A percentile compares a stretch with the other conserved stretches of the same genome.
Conservation (phyloP, 2,329 filamentous ascomycete species). For the Ophiocordyceps camponoti-saundersi region DNA sequence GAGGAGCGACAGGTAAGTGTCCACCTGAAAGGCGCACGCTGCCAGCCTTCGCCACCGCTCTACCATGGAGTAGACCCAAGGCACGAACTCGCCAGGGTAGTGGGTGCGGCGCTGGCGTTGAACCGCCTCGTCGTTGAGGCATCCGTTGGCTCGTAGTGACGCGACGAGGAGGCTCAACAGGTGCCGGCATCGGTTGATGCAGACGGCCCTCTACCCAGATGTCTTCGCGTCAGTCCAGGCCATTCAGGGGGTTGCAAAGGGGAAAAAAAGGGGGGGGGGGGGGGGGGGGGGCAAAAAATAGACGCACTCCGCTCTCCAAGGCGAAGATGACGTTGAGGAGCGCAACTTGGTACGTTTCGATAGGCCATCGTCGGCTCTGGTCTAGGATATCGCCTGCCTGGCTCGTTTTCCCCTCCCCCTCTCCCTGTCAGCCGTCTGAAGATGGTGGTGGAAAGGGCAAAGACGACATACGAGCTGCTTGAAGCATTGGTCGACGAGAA, state of each 20-base stretch:
- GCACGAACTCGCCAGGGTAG: slow-evolving; percentile 19
- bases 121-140: slow-evolving; percentile 17
- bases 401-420: background rate
- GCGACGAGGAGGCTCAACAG: slow-evolving; percentile 17
- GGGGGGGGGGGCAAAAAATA: no score
- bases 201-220: slow-evolving; percentile 10
- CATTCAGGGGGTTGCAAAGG: background rate
- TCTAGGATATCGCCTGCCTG: slow-evolving; percentile 4
- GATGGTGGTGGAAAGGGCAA: background rate
- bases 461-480: slow-evolving; percentile 10
- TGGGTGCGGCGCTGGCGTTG: slow-evolving; percentile 17
- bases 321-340: slow-evolving; percentile 22
- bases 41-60: slow-evolving; percentile 21
- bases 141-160: slow-evolving; percentile 16
- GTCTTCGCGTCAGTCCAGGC: background rate
- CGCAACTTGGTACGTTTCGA: slow-evolving; percentile 16
- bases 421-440: background rate
- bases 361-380: slow-evolving; percentile 10
- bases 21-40: slow-evolving; percentile 18
- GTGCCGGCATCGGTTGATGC: slow-evolving; percentile 14
- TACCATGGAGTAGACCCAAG: slow-evolving; percentile 13
- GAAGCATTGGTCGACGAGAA: slow-evolving; percentile 13
- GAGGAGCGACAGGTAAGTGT: slow-evolving; percentile 17
- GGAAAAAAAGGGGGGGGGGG: background rate
- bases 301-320: slow-evolving; percentile 16